phyloP scores from a whole-genome alignment of 1,139 yeast species.

The Eremothecium sinecaudum region DNA sequence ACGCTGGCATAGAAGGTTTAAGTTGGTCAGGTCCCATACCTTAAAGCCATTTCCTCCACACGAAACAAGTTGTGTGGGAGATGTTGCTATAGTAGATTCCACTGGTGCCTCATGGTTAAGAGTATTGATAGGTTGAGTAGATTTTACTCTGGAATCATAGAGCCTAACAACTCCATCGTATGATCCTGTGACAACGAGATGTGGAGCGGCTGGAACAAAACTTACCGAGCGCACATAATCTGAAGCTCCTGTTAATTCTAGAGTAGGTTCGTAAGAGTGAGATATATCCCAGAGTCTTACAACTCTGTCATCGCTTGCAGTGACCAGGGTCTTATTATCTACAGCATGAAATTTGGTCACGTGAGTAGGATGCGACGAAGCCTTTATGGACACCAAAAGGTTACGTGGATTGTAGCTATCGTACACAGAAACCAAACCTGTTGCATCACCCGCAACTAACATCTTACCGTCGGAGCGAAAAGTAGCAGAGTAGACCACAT shows the following conservation, averaged over 20 bases:
- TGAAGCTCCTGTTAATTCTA: conserved; percentile 64
- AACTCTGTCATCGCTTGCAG: conserved; percentile 86
- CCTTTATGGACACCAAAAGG: conserved; percentile 66
- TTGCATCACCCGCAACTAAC: conserved; percentile 87
- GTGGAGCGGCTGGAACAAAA: conserved; percentile 53
- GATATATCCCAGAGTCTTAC: conserved; percentile 86
- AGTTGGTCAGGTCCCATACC: conserved; percentile 89
- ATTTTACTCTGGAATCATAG: conserved; percentile 69
- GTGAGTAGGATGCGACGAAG: conserved; percentile 81
- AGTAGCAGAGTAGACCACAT: conserved; percentile 56
- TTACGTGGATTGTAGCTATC: conserved; percentile 72
- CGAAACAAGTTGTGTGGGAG: conserved; percentile 68
- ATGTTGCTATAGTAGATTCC: conserved; percentile 74
- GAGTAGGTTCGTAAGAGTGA: conserved; percentile 54
- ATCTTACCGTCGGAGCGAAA: conserved; percentile 63
- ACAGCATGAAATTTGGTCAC: conserved; percentile 77
- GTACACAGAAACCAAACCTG: conserved; percentile 75
- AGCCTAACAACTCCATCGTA: conserved; percentile 82
- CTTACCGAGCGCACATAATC: conserved; percentile 83
- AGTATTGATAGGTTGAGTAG: conserved; percentile 38
- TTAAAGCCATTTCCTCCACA: conserved; percentile 85
- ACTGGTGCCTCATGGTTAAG: conserved; percentile 64
- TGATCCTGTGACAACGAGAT: conserved; percentile 82
- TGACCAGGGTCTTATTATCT: conserved; percentile 57
- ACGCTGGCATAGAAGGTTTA: conserved; percentile 30